A percentile compares a stretch with the other conserved stretches of the same genome.
These are phyloP conservation scores for Pterocarpus macrocarpus DNA, from an alignment of 306 rosid species.

Conservation along the genomic window DNA sequence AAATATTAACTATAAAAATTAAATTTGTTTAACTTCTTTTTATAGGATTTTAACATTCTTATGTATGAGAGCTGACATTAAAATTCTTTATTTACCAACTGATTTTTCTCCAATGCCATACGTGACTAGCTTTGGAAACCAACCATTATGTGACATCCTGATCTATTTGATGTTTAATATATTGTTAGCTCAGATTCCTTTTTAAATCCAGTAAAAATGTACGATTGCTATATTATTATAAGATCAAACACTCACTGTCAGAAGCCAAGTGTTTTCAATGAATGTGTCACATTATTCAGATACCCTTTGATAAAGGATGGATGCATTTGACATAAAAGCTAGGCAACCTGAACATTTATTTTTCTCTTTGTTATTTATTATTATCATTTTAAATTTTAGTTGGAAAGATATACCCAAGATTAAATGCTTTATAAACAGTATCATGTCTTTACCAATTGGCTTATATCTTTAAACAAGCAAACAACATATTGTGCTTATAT, in stretches of 20 bases:
- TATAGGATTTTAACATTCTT: not conserved
- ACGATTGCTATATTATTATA: not conserved
- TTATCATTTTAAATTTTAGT: not conserved
- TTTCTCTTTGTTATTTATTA: not conserved
- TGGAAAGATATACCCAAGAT: slow-evolving; percentile 33
- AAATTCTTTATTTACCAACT: not conserved
- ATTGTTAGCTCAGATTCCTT: not conserved
- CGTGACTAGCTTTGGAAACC: not conserved
- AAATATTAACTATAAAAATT: too few relatives aligned
- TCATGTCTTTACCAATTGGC: slow-evolving; percentile 38
- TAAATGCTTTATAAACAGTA: slow-evolving; percentile 46
- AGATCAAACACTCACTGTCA: not conserved
- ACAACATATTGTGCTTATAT: slow-evolving; percentile 16
- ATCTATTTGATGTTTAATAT: not conserved
- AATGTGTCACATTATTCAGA: slow-evolving; percentile 29
- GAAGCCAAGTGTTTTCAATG: not conserved
- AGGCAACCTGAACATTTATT: slow-evolving; percentile 26
- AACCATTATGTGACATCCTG: too few relatives aligned
- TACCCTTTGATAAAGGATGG: slow-evolving; percentile 26
- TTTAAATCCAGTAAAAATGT: not conserved
- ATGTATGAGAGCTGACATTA: not conserved
- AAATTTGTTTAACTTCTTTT: not conserved
- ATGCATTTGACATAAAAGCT: slow-evolving; percentile 39
- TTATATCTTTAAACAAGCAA: slow-evolving; percentile 9
- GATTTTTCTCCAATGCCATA: not conserved